Conservation (phyloP, 163 green algal genomes). For the Smithsoniella earleae region DNA sequence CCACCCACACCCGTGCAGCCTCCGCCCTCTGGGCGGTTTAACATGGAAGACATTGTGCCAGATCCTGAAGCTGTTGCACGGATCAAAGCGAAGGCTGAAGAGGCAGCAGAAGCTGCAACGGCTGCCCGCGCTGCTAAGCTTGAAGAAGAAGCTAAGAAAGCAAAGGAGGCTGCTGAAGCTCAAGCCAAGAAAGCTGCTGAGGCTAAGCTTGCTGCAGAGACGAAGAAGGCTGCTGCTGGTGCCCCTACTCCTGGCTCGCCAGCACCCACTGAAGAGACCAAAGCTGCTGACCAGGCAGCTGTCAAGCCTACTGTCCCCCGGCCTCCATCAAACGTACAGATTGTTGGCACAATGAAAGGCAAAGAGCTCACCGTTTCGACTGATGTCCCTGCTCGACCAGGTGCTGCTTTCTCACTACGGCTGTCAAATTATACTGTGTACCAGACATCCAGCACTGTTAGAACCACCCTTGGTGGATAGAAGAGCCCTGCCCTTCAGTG, state of each 20-base stretch:
- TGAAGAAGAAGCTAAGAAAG: no score
- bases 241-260: not conserved
- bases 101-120: no score
- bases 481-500: no score
- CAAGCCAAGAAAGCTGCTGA: not conserved
- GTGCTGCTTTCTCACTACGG: not conserved
- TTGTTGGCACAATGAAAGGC: conserved; percentile 12
- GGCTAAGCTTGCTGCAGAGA: not conserved
- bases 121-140: no score
- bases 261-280: not conserved
- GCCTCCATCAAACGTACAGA: not conserved
- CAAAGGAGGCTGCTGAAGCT: not conserved
- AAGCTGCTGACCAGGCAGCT: not conserved
- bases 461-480: no score
- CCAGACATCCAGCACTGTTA: no score
- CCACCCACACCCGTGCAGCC: not conserved
- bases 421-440: no score
- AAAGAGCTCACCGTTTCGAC: conserved; percentile 5
- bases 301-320: not conserved
- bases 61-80: not conserved
- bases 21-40: not conserved
- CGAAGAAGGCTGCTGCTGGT: conserved; percentile 13
- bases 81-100: not conserved
- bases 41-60: not conserved
- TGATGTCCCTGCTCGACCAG: not conserved